Evolutionary conservation across 768 basidiomycete species (phyloP).

Genomic region (Pluteus cervinus): DNA sequence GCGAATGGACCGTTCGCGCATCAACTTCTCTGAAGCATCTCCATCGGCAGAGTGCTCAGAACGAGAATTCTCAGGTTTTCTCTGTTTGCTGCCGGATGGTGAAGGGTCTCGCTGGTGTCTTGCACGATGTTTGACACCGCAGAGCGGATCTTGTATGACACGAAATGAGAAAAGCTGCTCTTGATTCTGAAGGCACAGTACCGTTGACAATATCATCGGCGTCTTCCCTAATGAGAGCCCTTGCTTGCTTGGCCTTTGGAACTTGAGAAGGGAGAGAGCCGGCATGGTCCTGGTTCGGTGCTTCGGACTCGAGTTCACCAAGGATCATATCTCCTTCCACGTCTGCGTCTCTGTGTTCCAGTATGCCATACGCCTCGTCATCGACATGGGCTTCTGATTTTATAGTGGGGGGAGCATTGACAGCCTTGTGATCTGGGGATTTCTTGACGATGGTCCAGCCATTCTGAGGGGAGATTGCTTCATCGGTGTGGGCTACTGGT

Average conservation of each 20-base stretch:
- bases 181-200: conserved; percentile 25
- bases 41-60: conserved; percentile 20
- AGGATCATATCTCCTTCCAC: conserved; percentile 74
- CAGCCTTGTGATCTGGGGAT: conserved; percentile 18
- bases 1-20: conserved; percentile 71
- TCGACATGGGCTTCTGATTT: conserved; percentile 15
- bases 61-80: conserved; percentile 16
- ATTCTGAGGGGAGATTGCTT: conserved; percentile 36
- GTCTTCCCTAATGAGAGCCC: conserved; percentile 55
- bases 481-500: conserved; percentile 43
- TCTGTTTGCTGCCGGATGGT: conserved; percentile 16
- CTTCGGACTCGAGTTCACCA: conserved; percentile 66
- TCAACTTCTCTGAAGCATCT: conserved; percentile 52
- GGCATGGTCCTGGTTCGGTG: conserved; percentile 17
- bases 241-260: conserved; percentile 37
- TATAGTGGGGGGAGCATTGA: conserved; percentile 12
- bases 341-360: conserved; percentile 56
- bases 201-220: conserved; percentile 74
- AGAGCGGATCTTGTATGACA: conserved; percentile 47
- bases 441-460: conserved; percentile 76
- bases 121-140: conserved; percentile 41
- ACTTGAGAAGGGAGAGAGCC: conserved; percentile 19
- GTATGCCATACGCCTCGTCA: conserved; percentile 21
- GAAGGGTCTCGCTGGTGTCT: conserved; percentile 32
- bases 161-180: conserved; percentile 20